phyloP scores from a whole-genome alignment of 805 yeast genomes.

The Kregervanrija fluxuum region DNA sequence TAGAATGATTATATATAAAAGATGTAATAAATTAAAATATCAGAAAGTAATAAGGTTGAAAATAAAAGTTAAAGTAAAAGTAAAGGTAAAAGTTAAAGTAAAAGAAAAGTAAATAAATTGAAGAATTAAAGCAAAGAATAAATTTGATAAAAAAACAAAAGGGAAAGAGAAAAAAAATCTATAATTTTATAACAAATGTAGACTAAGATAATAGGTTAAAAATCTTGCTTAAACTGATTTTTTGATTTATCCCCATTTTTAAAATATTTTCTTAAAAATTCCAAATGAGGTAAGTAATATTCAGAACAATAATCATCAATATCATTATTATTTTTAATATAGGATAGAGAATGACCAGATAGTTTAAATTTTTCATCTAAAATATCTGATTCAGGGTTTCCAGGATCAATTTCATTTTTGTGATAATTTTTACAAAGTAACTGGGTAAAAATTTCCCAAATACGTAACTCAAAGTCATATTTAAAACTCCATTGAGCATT shows the following conservation, averaged over 20 bases:
- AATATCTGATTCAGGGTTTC: slow-evolving; percentile 13
- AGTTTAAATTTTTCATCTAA: slow-evolving; percentile 8
- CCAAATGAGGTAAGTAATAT: slow-evolving; percentile 30
- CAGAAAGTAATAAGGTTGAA: neutral
- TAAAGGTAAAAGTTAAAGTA: neutral
- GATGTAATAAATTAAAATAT: neutral
- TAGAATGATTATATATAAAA: neutral
- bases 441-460: slow-evolving; percentile 33
- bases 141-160: neutral
- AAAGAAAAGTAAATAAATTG: neutral
- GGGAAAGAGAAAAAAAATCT: too few species aligned
- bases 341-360: slow-evolving; percentile 23
- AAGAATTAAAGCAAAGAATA: neutral
- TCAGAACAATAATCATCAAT: slow-evolving; percentile 25
- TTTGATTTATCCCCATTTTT: slow-evolving; percentile 1
- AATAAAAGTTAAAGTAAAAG: neutral
- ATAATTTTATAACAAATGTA: too few species aligned
- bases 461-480: slow-evolving; percentile 33
- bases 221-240: too few species aligned
- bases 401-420: neutral
- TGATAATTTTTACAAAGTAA: slow-evolving; percentile 24
- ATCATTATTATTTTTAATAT: slow-evolving; percentile 19
- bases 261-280: slow-evolving; percentile 20
- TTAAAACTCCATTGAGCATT: slow-evolving; percentile 17
- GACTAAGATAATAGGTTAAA: too few species aligned